phyloP scores from a whole-genome alignment of 306 rosid species.

The Dryas octopetala region DNA sequence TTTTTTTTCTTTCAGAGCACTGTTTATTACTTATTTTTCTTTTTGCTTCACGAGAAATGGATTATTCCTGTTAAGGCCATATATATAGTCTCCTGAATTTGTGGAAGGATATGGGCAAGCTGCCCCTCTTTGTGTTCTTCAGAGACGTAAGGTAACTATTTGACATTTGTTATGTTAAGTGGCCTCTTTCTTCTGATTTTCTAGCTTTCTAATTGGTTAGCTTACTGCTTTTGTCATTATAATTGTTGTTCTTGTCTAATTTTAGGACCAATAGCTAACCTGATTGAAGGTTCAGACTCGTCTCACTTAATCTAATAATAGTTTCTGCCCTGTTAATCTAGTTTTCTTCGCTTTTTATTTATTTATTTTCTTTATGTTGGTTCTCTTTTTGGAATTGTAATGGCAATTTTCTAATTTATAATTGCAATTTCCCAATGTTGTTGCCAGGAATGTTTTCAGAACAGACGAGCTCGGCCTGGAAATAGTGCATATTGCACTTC shows the following conservation, averaged over 20 bases:
- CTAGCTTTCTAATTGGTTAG: not conserved
- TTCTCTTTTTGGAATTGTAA: not conserved
- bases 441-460: conserved; percentile 28
- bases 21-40: not conserved
- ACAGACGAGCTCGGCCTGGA: conserved; percentile 38
- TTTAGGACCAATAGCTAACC: not conserved
- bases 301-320: too few species aligned
- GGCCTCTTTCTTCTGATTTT: not conserved
- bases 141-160: conserved; percentile 19
- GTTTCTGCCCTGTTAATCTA: too few species aligned
- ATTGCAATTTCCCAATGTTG: conserved; percentile 1
- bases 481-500: conserved; percentile 63
- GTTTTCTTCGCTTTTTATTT: too few species aligned
- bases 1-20: not conserved
- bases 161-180: not conserved
- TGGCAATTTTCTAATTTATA: not conserved
- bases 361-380: not conserved
- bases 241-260: not conserved
- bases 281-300: not conserved
- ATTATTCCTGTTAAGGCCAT: not conserved
- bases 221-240: not conserved
- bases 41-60: not conserved
- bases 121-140: conserved; percentile 26
- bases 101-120: conserved; percentile 5
- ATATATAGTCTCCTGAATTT: not conserved